Percentiles rank a stretch among this genome's conserved stretches.
These are phyloP conservation scores for Aspergillus costaricaensis DNA, from an alignment of 2,329 filamentous ascomycete genomes.

Conservation along the genomic window DNA sequence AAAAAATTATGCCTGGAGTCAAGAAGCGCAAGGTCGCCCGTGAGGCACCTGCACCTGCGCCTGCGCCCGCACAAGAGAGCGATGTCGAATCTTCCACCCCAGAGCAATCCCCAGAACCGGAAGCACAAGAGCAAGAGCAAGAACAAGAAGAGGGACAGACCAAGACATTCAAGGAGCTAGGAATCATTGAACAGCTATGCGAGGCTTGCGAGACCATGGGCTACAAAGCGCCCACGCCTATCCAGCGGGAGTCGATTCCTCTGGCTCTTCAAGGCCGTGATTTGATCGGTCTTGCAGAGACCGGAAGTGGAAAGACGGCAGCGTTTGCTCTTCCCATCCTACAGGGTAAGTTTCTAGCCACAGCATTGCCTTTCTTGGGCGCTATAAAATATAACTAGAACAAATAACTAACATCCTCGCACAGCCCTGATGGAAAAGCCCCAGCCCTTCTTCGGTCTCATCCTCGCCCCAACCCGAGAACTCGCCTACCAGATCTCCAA, in stretches of 20 bases:
- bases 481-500: conserved; percentile 88
- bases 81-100: conserved; percentile 28
- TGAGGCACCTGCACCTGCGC: conserved; percentile 23
- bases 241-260: conserved; percentile 84
- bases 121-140: conserved; percentile 9
- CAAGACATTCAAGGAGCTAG: conserved; percentile 59
- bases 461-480: conserved; percentile 91
- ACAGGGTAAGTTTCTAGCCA: conserved; percentile 51
- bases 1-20: conserved; percentile 35
- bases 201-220: conserved; percentile 82
- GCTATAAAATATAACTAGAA: too few relatives aligned
- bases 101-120: conserved; percentile 11
- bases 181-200: conserved; percentile 81
- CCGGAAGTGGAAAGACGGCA: conserved; percentile 92
- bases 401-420: neutral
- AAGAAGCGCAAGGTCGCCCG: conserved; percentile 46
- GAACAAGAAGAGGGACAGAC: conserved; percentile 10
- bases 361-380: neutral
- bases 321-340: conserved; percentile 93
- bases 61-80: conserved; percentile 22
- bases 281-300: conserved; percentile 91
- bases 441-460: conserved; percentile 80
- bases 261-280: conserved; percentile 77
- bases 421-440: conserved; percentile 80
- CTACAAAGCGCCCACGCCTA: conserved; percentile 84